Evolutionary conservation across 1,139 yeast species (phyloP), one percentile per base, ranked within the genome.

Genomic region (Suhomyces bribrorum): DNA sequence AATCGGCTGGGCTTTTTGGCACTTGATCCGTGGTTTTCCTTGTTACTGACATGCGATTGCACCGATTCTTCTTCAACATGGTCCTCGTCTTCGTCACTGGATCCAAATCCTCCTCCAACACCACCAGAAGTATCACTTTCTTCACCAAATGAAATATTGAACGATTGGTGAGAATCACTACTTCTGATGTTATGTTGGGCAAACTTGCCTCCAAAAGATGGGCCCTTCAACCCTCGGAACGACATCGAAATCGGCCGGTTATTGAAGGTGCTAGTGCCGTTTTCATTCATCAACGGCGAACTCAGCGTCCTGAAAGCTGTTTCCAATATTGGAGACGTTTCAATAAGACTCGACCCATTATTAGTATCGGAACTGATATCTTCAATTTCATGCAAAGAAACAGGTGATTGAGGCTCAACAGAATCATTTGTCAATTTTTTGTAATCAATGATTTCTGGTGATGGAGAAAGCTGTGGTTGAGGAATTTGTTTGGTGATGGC

Each of bases 221-320:
- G 83, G 0, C 81, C 83, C 40, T 65, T 72, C 41, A 82, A 59
- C 0, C 88, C 88, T 48, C 75, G 74, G 59, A 81, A 81, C 1
- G 88, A 81, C 83, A 80, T 76, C 2, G 86, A 80, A 5, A 81
- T 66, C 11, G 86, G 86, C 44, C 87, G 65, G 32, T 59, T 55
- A 20, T 55, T 56, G 36, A 40, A 41, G 7, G 40, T 36, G 16
- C 41, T 39, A 17, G 36, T 49, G 2, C 55, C 55, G 22, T 50
- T 34, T 11, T 42, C 46, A 24, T 29, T 26, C 26, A 30, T 14
- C 13, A 36, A 18, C 7, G 48, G 38, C 17, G 47, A 47, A 7
- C 29, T 29, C 39, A 37, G 48, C 7, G 39, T 38, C 24, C 43
- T 37, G 31, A 37, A 45, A 7, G 61, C 64, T 29, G 49, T 45